Evolutionary conservation across 2,329 filamentous ascomycete genomes (phyloP).

Genomic region (Verticillium alfalfae): DNA sequence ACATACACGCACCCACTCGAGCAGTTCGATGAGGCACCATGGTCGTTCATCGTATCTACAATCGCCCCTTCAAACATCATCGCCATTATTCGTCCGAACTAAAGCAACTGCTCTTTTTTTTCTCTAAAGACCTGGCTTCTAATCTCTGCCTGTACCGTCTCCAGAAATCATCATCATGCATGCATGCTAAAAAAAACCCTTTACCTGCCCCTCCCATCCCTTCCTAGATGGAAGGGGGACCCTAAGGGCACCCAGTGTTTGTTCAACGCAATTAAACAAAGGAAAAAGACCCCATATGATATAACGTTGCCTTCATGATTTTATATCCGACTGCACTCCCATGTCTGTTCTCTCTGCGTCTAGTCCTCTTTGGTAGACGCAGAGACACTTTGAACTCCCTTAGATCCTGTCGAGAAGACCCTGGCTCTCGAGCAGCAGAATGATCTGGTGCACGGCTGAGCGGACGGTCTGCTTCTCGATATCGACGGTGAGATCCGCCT

Average conservation of each 20-base stretch:
- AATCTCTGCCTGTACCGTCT: not conserved
- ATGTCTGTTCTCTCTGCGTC: not conserved
- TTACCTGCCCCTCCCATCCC: not conserved
- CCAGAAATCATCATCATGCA: not conserved
- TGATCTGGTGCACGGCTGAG: conserved; percentile 93
- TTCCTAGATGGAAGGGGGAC: not conserved
- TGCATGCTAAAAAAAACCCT: not conserved
- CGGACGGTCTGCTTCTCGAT: conserved; percentile 80
- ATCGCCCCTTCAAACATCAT: too few relatives aligned
- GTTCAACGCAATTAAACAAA: not conserved
- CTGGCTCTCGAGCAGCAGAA: conserved; percentile 83
- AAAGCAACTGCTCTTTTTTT: too few relatives aligned
- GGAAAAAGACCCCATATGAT: not conserved
- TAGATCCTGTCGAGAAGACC: conserved; percentile 74
- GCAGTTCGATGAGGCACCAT: too few relatives aligned
- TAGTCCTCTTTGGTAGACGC: not conserved
- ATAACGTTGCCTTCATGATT: not conserved
- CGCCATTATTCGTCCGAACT: too few relatives aligned
- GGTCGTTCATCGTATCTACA: not conserved
- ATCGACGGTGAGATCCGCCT: conserved; percentile 82
- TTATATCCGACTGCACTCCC: not conserved
- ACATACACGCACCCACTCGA: too few relatives aligned
- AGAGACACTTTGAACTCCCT: conserved; percentile 3
- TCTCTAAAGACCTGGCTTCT: not conserved
- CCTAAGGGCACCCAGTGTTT: not conserved